Evolutionary conservation across 768 basidiomycete genomes (phyloP).

Genomic region (Auriscalpium orientale): DNA sequence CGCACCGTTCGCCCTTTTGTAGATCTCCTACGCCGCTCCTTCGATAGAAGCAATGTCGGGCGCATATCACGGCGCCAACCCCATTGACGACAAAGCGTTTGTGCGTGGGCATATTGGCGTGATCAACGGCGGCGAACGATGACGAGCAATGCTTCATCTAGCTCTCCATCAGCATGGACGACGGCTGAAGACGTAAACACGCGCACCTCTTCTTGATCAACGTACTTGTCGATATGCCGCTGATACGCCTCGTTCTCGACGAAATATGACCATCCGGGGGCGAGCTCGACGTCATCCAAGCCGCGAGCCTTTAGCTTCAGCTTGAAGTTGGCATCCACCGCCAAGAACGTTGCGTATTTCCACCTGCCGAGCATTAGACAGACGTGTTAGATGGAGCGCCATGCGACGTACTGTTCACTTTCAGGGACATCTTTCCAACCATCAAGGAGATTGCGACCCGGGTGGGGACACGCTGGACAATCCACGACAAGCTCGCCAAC

Average conservation of each 20-base stretch:
- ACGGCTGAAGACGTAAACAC: slow-evolving; percentile 14
- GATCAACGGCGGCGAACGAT: neutral
- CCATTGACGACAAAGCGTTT: neutral
- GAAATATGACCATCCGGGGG: neutral
- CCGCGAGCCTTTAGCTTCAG: neutral
- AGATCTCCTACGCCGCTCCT: neutral
- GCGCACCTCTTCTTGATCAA: slow-evolving; percentile 8
- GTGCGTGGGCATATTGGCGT: slow-evolving; percentile 1
- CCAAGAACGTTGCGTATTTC: slow-evolving; percentile 8
- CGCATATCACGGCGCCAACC: slow-evolving; percentile 4
- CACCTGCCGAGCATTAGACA: neutral
- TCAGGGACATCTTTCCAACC: slow-evolving; percentile 10
- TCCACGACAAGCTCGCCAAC: slow-evolving; percentile 11
- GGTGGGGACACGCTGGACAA: slow-evolving; percentile 21
- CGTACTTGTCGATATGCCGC: neutral
- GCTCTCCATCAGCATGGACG: no score
- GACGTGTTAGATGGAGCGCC: neutral
- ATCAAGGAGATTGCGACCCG: slow-evolving; percentile 12
- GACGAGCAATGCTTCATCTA: neutral
- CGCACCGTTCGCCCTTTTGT: neutral
- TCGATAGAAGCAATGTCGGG: neutral
- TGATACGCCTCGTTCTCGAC: neutral
- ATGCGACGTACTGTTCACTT: slow-evolving; percentile 8
- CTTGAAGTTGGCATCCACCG: slow-evolving; percentile 1
- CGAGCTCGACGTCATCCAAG: neutral